A percentile compares a stretch with the other conserved stretches of the same genome.
Conservation (phyloP, 169 alveolate genomes). For the Cryptosporidium viatorum region DNA sequence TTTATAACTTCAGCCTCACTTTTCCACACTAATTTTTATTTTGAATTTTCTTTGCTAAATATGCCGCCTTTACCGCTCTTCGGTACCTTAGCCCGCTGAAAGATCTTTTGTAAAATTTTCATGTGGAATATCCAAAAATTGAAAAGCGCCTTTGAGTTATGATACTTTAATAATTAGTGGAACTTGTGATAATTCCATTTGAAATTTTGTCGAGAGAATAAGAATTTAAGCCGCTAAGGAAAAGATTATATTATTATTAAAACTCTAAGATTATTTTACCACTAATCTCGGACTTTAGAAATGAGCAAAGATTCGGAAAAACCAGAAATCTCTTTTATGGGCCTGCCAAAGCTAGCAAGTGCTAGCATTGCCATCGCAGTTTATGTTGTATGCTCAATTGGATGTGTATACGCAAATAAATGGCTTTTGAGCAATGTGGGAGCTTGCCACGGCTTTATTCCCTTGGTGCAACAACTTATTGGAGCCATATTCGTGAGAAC, state of each 20-base stretch:
- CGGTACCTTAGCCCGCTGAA: slow-evolving; percentile 12
- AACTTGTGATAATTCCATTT: not conserved
- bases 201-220: slow-evolving; percentile 23
- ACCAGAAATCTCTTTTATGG: slow-evolving; percentile 60
- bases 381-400: slow-evolving; percentile 56
- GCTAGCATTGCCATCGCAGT: slow-evolving; percentile 47
- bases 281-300: not conserved
- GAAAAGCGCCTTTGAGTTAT: slow-evolving; percentile 11
- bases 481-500: slow-evolving; percentile 44
- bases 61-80: not conserved
- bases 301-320: slow-evolving; percentile 52
- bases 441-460: slow-evolving; percentile 59
- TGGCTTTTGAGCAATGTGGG: slow-evolving; percentile 64
- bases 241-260: not conserved
- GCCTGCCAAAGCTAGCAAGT: slow-evolving; percentile 53
- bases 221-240: not conserved
- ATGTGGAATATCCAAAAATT: slow-evolving; percentile 39
- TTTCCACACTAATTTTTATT: too few relatives aligned
- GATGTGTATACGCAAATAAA: slow-evolving; percentile 67
- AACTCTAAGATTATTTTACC: not conserved
- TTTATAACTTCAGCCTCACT: not conserved
- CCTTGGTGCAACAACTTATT: slow-evolving; percentile 57
- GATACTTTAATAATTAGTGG: not conserved
- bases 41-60: not conserved
- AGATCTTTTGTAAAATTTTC: not conserved